Conservation (phyloP, 495 filamentous ascomycete species). For the Talaromyces proteolyticus region DNA sequence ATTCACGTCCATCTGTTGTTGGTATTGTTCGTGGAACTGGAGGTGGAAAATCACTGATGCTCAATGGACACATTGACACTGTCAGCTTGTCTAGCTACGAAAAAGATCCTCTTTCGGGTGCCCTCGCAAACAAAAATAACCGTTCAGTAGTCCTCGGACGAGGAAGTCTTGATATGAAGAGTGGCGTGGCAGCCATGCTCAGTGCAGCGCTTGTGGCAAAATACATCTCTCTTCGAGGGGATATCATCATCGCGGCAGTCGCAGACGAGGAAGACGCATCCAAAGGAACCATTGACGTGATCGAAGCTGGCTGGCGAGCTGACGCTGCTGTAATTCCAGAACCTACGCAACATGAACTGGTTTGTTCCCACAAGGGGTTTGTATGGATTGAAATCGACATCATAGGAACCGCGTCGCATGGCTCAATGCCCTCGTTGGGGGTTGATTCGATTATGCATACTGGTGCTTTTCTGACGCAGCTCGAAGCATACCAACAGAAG, state of each 20-base stretch:
- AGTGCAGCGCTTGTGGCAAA: constrained; percentile 25
- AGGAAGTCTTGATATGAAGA: constrained; percentile 42
- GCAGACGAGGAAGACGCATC: constrained; percentile 43
- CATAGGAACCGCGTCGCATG: constrained; percentile 38
- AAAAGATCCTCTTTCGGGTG: constrained; percentile 31
- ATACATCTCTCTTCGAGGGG: constrained; percentile 22
- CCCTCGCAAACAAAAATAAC: constrained; percentile 25
- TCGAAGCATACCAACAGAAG: constrained; percentile 27
- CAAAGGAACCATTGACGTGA: constrained; percentile 35
- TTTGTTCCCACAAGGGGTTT: constrained; percentile 41
- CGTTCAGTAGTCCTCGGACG: constrained; percentile 39
- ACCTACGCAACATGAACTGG: constrained; percentile 27
- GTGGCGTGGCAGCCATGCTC: constrained; percentile 36
- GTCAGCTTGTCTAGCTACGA: constrained; percentile 39
- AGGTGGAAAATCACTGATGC: constrained; percentile 39
- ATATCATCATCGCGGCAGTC: constrained; percentile 41
- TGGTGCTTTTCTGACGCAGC: constrained; percentile 35
- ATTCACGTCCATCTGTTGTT: constrained; percentile 39
- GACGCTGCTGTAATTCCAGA: constrained; percentile 39
- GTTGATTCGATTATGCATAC: constrained; percentile 37
- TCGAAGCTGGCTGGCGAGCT: constrained; percentile 41
- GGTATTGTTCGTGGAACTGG: constrained; percentile 36
- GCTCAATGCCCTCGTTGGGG: constrained; percentile 32
- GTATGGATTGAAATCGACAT: constrained; percentile 41
- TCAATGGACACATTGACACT: constrained; percentile 46